Conservation (phyloP, 768 basidiomycete species). For the Lentinula sp. region DNA sequence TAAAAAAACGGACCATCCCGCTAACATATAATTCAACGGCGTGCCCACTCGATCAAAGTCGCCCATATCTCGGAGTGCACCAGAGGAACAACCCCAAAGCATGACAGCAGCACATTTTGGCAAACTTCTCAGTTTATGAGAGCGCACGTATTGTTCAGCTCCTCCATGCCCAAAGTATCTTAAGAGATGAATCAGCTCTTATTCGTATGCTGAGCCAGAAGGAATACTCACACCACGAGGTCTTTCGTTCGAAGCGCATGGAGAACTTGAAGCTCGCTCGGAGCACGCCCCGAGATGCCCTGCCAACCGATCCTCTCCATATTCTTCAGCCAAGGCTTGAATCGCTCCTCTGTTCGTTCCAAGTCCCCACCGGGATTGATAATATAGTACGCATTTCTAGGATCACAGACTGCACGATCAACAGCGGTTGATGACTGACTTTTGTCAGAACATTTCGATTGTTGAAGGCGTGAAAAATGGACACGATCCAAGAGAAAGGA, state of each 20-base stretch:
- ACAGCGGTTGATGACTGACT: conserved; percentile 14
- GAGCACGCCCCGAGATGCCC: conserved; percentile 67
- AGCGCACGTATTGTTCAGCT: conserved; percentile 89
- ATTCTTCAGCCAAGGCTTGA: conserved; percentile 68
- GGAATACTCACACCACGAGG: conserved; percentile 74
- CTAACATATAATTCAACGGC: conserved; percentile 94
- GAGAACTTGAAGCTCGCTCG: conserved; percentile 81
- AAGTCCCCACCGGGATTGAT: conserved; percentile 94
- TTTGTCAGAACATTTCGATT: conserved; percentile 21
- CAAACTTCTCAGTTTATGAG: conserved; percentile 77
- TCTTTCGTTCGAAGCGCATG: conserved; percentile 69
- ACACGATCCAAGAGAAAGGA: conserved; percentile 86
- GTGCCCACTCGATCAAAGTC: conserved; percentile 92
- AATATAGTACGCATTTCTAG: conserved; percentile 70
- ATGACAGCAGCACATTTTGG: conserved; percentile 87
- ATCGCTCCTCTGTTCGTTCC: conserved; percentile 73
- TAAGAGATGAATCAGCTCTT: conserved; percentile 6
- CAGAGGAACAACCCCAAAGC: conserved; percentile 99
- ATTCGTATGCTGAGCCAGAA: background rate
- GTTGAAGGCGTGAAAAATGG: conserved; percentile 43
- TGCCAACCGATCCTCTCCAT: conserved; percentile 80
- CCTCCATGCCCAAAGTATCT: conserved; percentile 99
- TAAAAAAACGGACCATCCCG: conserved; percentile 73
- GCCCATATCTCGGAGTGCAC: conserved; percentile 81
- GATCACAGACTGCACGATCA: conserved; percentile 54